Evolutionary conservation across 495 filamentous ascomycete genomes (phyloP), one percentile per base, ranked within the genome.

Genomic region (Lasiosphaeris hirsuta): DNA sequence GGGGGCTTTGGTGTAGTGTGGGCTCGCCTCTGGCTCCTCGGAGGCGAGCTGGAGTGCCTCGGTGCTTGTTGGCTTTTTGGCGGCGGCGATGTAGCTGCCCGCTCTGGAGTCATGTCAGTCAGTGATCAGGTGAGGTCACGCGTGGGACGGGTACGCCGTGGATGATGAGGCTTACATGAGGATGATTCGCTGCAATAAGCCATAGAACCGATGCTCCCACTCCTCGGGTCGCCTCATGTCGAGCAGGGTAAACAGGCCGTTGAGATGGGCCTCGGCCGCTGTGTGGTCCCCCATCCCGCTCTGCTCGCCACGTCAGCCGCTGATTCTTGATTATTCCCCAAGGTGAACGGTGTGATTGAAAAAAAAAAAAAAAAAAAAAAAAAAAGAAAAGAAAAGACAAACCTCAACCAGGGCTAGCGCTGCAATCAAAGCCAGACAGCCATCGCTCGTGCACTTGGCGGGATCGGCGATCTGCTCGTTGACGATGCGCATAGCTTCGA

Each of bases 391-490:
- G n/a, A n/a, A n/a, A 51, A 34, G 0, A 19, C 35, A 7, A 36
- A 65, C 66, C 58, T 69, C 66, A n/a, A 62, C 61, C 33, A 69
- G 33, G 9, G 66, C 66, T 34, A 66, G 46, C 1, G 56, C 61
- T 0, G 59, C 61, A n/a, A 69, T 69, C 7, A 63, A 33, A 19
- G 46, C 56, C 35, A 66, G 34, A 49, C 57, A 62, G 7, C 33
- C 48, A 34, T 66, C 66, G 11, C 53, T 62, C 4, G 54, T 57
- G 17, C 47, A 56, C 43, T 30, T 13, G 6, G 36, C 38, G 11
- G 59, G 56, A 19, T 64, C 54, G 4, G 49, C 44, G 37, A 67
- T 51, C 39, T 60, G 56, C 4, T 57, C 59, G 45, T 67, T 67
- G 18, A 64, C 50, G 13, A 53, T 38, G 0, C 56, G 59, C 42